Evolutionary conservation across 345 rosid species (phyloP), one percentile per base, ranked within the genome.

Genomic region (Sisymbrium irio): DNA sequence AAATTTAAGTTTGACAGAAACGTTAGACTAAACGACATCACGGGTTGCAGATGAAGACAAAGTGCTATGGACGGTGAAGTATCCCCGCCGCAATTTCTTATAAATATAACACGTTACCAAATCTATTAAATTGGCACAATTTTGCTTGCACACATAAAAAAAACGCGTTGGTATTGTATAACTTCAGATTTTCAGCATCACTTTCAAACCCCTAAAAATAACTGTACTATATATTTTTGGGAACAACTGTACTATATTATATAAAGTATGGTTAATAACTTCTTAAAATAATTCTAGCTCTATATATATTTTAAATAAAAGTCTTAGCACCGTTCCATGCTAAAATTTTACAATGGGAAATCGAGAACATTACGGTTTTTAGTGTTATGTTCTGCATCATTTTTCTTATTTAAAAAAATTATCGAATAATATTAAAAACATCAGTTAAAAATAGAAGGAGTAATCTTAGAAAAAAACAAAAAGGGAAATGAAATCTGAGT

Each of bases 401-500:
- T 6, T 35, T 6, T 54, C 13, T n/a, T 13, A 3, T 28, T 28
- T 22, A 22, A n/a, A n/a, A 22, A 53, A 14, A 14, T 6, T 53
- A 9, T 14, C n/a, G 17, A 28, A 54, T 7, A 54, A 14, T 13
- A 14, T 27, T 1, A 22, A 20, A 13, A 49, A 6, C 8, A 1
- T 22, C 12, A 40, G 5, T 35, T 13, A 12, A 30, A 71, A 64
- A 32, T 22, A 56, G 41, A 13, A 56, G 27, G 50, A 67, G 61
- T 22, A 37, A 20, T 67, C 22, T 67, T 7, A 72, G 35, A 54
- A 63, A 30, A 20, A 41, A 3, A 35, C 18, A 37, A 36, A 14
- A 65, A 8, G 35, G 47, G 5, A n/a, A n/a, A 8, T 17, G 22
- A 45, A 15, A 49, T 17, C 40, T 84, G 94, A 83, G 83, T 83